phyloP scores from a whole-genome alignment of 2,329 filamentous ascomycete genomes.

The Botrytis hyacinthi region DNA sequence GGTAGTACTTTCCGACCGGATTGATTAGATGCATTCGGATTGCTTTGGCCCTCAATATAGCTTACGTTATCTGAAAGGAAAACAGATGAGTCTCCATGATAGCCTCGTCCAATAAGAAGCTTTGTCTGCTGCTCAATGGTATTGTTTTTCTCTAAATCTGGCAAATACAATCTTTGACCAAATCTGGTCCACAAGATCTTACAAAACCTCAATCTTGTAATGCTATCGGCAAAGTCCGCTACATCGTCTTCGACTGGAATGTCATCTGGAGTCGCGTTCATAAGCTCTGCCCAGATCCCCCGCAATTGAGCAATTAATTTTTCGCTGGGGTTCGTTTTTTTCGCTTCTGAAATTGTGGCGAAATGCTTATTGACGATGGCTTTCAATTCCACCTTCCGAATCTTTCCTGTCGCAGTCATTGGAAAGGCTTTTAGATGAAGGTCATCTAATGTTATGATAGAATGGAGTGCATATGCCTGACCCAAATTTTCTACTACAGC shows the following conservation, averaged over 20 bases:
- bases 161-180: neutral
- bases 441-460: neutral
- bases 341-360: neutral
- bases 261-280: neutral
- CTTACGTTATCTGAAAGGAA: neutral
- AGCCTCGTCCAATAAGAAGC: neutral
- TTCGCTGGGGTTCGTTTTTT: neutral
- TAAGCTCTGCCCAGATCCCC: constrained; percentile 2
- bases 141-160: neutral
- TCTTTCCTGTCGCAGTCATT: neutral
- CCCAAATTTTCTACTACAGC: neutral
- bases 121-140: neutral
- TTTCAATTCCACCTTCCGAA: constrained; percentile 3
- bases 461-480: neutral
- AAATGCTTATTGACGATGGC: neutral
- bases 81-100: neutral
- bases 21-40: neutral
- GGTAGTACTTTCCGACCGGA: neutral
- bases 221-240: neutral
- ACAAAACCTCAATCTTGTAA: neutral
- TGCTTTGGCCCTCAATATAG: no score
- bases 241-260: neutral
- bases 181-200: neutral
- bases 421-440: neutral
- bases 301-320: neutral